phyloP scores from a whole-genome alignment of 305 asterid species.

The Fraxinus baroniana region DNA sequence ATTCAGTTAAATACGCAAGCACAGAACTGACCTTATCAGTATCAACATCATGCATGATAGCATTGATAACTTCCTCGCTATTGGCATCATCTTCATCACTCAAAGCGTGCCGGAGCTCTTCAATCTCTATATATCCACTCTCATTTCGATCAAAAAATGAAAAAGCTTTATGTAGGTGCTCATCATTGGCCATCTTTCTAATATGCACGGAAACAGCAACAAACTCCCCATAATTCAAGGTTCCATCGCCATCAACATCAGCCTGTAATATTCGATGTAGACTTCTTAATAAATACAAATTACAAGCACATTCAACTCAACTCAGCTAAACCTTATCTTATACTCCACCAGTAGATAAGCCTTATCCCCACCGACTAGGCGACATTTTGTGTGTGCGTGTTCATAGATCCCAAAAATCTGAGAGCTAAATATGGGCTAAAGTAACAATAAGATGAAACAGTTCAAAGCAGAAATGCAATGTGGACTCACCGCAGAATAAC shows the following conservation, averaged over 20 bases:
- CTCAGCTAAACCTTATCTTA: neutral
- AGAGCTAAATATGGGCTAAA: neutral
- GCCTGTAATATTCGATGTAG: constrained; percentile 43
- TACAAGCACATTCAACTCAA: neutral
- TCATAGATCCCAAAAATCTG: neutral
- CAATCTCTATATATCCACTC: constrained; percentile 67
- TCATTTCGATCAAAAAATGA: constrained; percentile 58
- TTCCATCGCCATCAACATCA: constrained; percentile 69
- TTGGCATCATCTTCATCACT: constrained; percentile 60
- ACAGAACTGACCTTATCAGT: constrained; percentile 57
- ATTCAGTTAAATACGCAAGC: neutral
- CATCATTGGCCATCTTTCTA: constrained; percentile 66
- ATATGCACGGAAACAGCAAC: constrained; percentile 67
- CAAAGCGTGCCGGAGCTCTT: constrained; percentile 67
- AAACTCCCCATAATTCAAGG: constrained; percentile 66
- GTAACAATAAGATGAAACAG: neutral
- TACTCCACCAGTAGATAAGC: neutral
- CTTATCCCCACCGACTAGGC: neutral
- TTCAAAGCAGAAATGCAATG: neutral
- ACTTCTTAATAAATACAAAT: neutral
- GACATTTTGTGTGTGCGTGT: neutral
- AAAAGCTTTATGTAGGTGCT: constrained; percentile 85
- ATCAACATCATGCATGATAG: constrained; percentile 80
- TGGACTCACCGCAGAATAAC: neutral
- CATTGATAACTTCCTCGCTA: constrained; percentile 59